Conservation (phyloP, 2,329 filamentous ascomycete genomes). For the Xylaria sp. region DNA sequence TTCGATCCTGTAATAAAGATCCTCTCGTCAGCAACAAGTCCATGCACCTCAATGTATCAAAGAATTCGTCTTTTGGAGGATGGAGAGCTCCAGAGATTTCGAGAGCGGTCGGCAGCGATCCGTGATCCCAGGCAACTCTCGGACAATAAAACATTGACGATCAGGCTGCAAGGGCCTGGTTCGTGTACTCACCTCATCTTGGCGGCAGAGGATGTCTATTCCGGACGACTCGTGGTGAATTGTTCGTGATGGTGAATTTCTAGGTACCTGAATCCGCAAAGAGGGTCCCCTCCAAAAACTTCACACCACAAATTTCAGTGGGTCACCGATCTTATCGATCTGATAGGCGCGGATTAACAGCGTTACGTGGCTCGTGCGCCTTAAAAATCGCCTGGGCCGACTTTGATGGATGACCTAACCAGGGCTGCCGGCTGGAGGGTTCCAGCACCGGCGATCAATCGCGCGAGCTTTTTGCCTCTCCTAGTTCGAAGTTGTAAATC, state of each 20-base stretch:
- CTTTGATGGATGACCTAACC: too few species aligned
- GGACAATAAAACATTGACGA: neutral
- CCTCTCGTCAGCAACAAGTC: conserved; percentile 12
- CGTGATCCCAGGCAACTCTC: neutral
- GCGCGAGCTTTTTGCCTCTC: neutral
- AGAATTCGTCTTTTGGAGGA: neutral
- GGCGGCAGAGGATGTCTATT: conserved; percentile 12
- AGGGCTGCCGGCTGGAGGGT: too few species aligned
- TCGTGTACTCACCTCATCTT: conserved; percentile 36
- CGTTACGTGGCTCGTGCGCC: conserved; percentile 1
- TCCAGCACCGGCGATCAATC: neutral
- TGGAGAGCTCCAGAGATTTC: neutral
- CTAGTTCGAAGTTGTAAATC: neutral
- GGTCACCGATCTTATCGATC: conserved; percentile 9
- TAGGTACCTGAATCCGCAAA: too few species aligned
- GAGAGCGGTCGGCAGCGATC: neutral
- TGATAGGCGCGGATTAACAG: conserved; percentile 17
- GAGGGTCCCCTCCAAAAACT: conserved; percentile 25
- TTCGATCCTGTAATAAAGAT: conserved; percentile 51
- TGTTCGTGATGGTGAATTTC: conserved; percentile 2
- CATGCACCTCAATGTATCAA: neutral
- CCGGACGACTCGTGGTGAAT: conserved; percentile 7
- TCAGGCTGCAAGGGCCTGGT: neutral
- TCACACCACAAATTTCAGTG: conserved; percentile 22
- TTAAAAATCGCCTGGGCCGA: neutral